phyloP scores from a whole-genome alignment of 108 stramenopile species.

The Conticribra weissflogii region DNA sequence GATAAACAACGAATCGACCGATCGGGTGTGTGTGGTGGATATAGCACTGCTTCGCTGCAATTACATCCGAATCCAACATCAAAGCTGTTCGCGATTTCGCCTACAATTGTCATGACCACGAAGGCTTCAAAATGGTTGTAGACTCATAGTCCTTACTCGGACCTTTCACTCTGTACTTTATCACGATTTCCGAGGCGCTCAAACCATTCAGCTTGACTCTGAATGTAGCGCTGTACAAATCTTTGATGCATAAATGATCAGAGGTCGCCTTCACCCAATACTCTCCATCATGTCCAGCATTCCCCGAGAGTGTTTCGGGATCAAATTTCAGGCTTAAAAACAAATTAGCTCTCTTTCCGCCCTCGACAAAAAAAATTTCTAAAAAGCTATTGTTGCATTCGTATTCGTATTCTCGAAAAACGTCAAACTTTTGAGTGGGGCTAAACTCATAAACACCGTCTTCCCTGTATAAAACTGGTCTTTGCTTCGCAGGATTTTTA shows the following conservation, averaged over 20 bases:
- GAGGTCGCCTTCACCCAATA: constrained; percentile 64
- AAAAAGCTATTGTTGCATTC: constrained; percentile 41
- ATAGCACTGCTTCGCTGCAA: too few species aligned
- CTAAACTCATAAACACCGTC: constrained; percentile 67
- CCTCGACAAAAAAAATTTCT: constrained; percentile 74
- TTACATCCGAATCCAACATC: too few species aligned
- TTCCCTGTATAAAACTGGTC: constrained; percentile 61
- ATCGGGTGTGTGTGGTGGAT: too few species aligned
- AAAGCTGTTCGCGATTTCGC: too few species aligned
- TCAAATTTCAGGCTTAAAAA: constrained; percentile 71
- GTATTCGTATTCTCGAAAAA: constrained; percentile 77
- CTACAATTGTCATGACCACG: neutral
- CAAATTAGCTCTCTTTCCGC: constrained; percentile 59
- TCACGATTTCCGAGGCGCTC: constrained; percentile 59
- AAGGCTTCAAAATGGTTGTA: constrained; percentile 61
- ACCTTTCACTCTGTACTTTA: constrained; percentile 72
- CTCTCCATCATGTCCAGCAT: constrained; percentile 20
- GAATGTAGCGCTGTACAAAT: constrained; percentile 67
- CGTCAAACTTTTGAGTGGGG: constrained; percentile 55
- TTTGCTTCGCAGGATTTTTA: neutral
- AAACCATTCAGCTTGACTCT: constrained; percentile 61
- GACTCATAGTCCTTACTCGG: constrained; percentile 76
- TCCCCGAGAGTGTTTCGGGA: constrained; percentile 32
- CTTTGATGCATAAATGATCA: constrained; percentile 79
- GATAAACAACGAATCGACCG: too few species aligned